Evolutionary conservation across 2,329 filamentous ascomycete species (phyloP), one percentile per base, ranked within the genome.

Genomic region (Zymoseptoria tritici): DNA sequence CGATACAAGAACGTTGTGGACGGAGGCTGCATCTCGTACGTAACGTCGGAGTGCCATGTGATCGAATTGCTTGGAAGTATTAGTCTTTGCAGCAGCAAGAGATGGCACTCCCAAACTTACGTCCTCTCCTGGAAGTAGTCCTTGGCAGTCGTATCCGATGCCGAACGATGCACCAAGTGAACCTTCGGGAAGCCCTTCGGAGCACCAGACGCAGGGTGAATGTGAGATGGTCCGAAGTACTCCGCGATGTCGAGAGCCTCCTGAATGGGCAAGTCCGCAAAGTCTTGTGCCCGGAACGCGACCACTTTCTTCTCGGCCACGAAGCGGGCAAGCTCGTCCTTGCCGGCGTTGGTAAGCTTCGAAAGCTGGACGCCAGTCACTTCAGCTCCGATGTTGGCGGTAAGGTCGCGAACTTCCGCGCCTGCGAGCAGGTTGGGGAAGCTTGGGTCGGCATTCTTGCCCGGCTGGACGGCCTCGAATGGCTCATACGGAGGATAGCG

Each of bases 1-100:
- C 91, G 81, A 71, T 95, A 96, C 42, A 96, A 76, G 75, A 96
- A 95, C 0, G 92, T 96, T 0, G 91, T 96, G 29, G 91, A 90
- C 0, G 92, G 91, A 1, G 92, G 91, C 76, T 97, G 91, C 66
- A 83, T 78, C 77, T 96, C 92, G 71, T 95, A 96, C 0, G 88
- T 89, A 1, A 96, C 87, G 66, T 96, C 91, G 0, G 86, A 89
- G 76, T 96, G 91, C 91, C 91, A 96, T 7, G 90, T 90, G 1
- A 95, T 85, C 49, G 56, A 61, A 75, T 87, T 93, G 3, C 36
- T 46, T 13, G 36, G 13, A 46, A 46, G 36, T n/a, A 7, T 46
- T n/a, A 46, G 36, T n/a, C 36, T 46, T n/a, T 46, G 16, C 26
- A 5, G 36, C 36, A 46, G 36, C 16, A n/a, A 16, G 13, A n/a